Percentiles rank a stretch among this genome's conserved stretches.
These are phyloP conservation scores for Penicillium polonicum DNA, from an alignment of 2,329 filamentous ascomycete genomes.

Conservation along the genomic window DNA sequence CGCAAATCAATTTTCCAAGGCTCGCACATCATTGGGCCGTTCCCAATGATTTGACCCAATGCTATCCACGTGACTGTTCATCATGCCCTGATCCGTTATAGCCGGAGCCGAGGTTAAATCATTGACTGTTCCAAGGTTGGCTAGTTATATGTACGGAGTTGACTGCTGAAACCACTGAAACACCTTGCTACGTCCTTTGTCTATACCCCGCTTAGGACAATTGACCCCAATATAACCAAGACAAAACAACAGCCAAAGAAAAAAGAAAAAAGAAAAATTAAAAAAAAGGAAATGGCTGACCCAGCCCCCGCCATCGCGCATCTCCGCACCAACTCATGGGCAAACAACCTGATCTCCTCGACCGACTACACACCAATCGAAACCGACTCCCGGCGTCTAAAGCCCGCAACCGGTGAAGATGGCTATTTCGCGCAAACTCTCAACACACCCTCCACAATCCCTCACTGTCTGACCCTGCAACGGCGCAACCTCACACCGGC, in stretches of 20 bases:
- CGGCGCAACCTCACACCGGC: slow-evolving; percentile 29
- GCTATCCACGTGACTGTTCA: slow-evolving; percentile 2
- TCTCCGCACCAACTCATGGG: slow-evolving; percentile 32
- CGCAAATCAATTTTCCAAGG: not conserved
- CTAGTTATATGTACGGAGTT: no score
- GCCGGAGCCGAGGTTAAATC: slow-evolving; percentile 7
- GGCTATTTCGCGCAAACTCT: slow-evolving; percentile 44
- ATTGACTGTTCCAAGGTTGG: no score
- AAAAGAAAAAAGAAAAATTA: no score
- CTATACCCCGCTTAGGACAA: not conserved
- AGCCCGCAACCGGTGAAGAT: slow-evolving; percentile 44
- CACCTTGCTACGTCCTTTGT: not conserved
- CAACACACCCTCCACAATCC: slow-evolving; percentile 41
- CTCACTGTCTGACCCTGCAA: slow-evolving; percentile 42
- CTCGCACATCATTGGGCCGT: not conserved
- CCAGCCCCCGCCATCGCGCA: slow-evolving; percentile 21
- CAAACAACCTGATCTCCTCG: slow-evolving; percentile 32
- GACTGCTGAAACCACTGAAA: no score
- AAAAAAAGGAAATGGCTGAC: slow-evolving; percentile 15
- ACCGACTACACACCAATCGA: slow-evolving; percentile 39
- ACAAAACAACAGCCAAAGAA: not conserved
- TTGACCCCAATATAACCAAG: not conserved
- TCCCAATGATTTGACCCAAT: not conserved
- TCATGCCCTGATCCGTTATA: slow-evolving; percentile 3
- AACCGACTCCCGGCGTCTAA: slow-evolving; percentile 42